These are phyloP conservation scores for Rostrohypoxylon terebratum DNA, from an alignment of 495 filamentous ascomycete species.

Conservation along the genomic window DNA sequence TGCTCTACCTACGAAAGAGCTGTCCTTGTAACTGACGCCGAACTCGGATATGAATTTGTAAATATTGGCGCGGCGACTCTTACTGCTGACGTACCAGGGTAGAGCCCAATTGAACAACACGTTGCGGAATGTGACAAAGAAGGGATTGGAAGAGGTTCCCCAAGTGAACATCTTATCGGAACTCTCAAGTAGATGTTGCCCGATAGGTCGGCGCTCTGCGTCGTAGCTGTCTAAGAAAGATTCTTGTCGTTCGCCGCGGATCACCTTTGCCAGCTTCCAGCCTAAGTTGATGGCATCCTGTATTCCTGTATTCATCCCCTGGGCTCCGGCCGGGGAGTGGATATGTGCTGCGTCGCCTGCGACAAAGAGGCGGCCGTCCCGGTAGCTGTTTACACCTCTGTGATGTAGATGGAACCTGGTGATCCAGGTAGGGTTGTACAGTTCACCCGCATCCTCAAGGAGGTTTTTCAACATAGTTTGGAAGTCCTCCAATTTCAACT, in stretches of 20 bases:
- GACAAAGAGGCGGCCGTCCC: conserved; percentile 59
- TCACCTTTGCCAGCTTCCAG: conserved; percentile 63
- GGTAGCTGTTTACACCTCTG: conserved; percentile 52
- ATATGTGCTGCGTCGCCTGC: conserved; percentile 70
- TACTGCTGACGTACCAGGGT: conserved; percentile 48
- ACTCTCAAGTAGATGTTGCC: conserved; percentile 47
- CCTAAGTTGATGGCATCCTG: conserved; percentile 68
- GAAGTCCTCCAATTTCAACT: conserved; percentile 34
- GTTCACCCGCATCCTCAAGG: conserved; percentile 45
- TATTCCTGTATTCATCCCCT: conserved; percentile 72
- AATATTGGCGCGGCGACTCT: conserved; percentile 26
- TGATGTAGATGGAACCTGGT: conserved; percentile 54
- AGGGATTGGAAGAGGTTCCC: conserved; percentile 42
- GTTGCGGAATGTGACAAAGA: conserved; percentile 50
- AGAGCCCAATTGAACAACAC: conserved; percentile 50
- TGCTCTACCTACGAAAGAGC: conserved; percentile 33
- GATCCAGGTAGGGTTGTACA: conserved; percentile 55
- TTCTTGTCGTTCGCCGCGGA: conserved; percentile 38
- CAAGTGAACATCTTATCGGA: conserved; percentile 55
- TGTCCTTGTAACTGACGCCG: conserved; percentile 53
- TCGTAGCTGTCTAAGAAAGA: conserved; percentile 54
- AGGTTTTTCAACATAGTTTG: conserved; percentile 35
- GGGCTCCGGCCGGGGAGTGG: conserved; percentile 66
- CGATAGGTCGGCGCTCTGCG: conserved; percentile 52
- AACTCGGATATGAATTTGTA: conserved; percentile 56